A percentile compares a stretch with the other conserved stretches of the same genome.
Conservation (phyloP, 768 basidiomycete genomes). For the Tulasnella calospora region DNA sequence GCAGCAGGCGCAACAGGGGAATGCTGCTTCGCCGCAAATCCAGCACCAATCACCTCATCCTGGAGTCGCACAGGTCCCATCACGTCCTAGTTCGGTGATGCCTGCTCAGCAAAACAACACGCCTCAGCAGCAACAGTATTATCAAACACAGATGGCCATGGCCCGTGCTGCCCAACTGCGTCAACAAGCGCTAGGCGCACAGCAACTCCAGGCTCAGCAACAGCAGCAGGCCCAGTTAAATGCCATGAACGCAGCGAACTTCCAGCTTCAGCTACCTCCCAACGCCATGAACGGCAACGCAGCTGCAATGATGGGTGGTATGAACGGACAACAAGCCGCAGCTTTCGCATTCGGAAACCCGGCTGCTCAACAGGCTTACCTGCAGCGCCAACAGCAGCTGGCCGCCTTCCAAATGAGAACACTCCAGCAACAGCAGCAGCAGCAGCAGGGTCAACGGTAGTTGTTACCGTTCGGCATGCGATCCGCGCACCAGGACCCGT, state of each 20-base stretch:
- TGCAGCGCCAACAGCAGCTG: conserved; percentile 22
- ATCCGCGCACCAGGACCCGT: not conserved
- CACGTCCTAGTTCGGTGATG: conserved; percentile 10
- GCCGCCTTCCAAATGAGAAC: conserved; percentile 26
- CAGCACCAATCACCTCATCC: conserved; percentile 13
- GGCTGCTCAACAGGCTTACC: conserved; percentile 31
- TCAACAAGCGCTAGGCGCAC: conserved; percentile 18
- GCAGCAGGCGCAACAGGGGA: not conserved
- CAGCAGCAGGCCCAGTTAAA: conserved; percentile 27
- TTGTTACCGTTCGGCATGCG: not conserved
- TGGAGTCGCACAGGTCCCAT: conserved; percentile 7
- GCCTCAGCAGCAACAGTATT: conserved; percentile 28
- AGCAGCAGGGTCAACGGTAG: conserved; percentile 7
- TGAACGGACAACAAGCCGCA: conserved; percentile 29
- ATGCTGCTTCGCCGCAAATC: conserved; percentile 17
- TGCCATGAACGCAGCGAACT: conserved; percentile 4
- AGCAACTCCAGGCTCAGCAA: conserved; percentile 28
- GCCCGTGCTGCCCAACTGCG: not conserved
- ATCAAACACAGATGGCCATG: not conserved
- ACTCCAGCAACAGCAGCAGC: conserved; percentile 18
- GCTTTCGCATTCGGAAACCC: conserved; percentile 14
- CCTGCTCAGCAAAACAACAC: not conserved
- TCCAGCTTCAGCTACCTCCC: conserved; percentile 25
- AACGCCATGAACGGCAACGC: conserved; percentile 30
- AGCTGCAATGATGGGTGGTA: conserved; percentile 23